These are phyloP conservation scores for Dissophora ornata DNA, from an alignment of 192 early-diverging fungal species.

Conservation along the genomic window DNA sequence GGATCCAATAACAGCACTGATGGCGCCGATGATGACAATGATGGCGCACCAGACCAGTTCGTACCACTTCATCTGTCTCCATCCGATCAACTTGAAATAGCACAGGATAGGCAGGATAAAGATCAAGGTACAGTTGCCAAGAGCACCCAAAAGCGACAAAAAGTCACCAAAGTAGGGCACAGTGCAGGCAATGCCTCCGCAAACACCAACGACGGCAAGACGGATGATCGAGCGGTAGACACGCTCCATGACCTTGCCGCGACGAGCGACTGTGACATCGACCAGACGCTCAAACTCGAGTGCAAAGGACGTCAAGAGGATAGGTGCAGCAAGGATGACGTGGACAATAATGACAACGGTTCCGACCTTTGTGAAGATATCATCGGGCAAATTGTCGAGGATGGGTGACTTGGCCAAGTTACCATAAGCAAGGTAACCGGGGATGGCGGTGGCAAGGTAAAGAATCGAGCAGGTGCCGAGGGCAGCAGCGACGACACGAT, in stretches of 20 bases:
- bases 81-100: constrained; percentile 80
- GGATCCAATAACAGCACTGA: constrained; percentile 73
- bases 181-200: constrained; percentile 70
- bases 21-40: constrained; percentile 70
- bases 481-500: constrained; percentile 70
- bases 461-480: constrained; percentile 74
- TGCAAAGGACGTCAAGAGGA: constrained; percentile 79
- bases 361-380: constrained; percentile 68
- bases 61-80: constrained; percentile 59
- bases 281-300: constrained; percentile 78
- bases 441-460: constrained; percentile 74
- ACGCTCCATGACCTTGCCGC: constrained; percentile 62
- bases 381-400: constrained; percentile 74
- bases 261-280: constrained; percentile 68
- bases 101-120: constrained; percentile 86
- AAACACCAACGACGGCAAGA: constrained; percentile 61
- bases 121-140: constrained; percentile 82
- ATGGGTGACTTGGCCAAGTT: constrained; percentile 74
- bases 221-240: constrained; percentile 67
- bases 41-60: constrained; percentile 64
- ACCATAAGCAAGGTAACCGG: constrained; percentile 83
- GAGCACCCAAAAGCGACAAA: constrained; percentile 85
- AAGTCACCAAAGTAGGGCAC: constrained; percentile 86
- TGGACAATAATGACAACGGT: constrained; percentile 83
- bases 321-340: constrained; percentile 83